Evolutionary conservation across 2,329 filamentous ascomycete genomes (phyloP).

Genomic region (Sporothrix luriei): DNA sequence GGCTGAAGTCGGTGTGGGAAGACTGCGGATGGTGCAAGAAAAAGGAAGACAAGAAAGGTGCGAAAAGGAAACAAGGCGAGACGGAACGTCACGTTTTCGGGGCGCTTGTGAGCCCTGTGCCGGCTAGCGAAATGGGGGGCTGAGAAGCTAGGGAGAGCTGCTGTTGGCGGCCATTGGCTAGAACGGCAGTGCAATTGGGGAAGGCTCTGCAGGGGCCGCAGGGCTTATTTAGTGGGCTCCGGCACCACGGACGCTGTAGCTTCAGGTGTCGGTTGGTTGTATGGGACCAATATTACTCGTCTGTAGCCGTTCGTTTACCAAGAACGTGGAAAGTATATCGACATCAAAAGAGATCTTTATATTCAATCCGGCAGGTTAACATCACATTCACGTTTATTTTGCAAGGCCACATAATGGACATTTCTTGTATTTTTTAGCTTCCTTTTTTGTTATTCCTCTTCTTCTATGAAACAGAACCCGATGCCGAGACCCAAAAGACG

Average conservation of each 20-base stretch:
- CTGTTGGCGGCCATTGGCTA: not conserved
- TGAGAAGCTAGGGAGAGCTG: conserved; percentile 15
- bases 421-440: conserved; percentile 7
- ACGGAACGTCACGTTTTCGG: not conserved
- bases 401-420: not conserved
- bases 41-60: not conserved
- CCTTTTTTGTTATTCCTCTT: not conserved
- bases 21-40: not conserved
- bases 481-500: conserved; percentile 13
- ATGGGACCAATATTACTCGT: too few species aligned
- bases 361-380: too few species aligned
- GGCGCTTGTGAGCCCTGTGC: conserved; percentile 4
- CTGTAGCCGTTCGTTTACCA: not conserved
- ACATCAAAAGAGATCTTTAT: not conserved
- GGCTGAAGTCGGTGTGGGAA: not conserved
- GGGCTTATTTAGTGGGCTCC: conserved; percentile 18
- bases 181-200: not conserved
- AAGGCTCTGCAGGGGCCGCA: not conserved
- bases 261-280: too few species aligned
- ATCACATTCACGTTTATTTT: not conserved
- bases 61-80: conserved; percentile 11
- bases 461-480: conserved; percentile 25
- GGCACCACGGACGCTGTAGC: conserved; percentile 6
- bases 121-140: not conserved
- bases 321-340: not conserved